A percentile compares a stretch with the other conserved stretches of the same genome.
phyloP scores from a whole-genome alignment of 2,329 filamentous ascomycete species.

The Karstenula rhodostoma region DNA sequence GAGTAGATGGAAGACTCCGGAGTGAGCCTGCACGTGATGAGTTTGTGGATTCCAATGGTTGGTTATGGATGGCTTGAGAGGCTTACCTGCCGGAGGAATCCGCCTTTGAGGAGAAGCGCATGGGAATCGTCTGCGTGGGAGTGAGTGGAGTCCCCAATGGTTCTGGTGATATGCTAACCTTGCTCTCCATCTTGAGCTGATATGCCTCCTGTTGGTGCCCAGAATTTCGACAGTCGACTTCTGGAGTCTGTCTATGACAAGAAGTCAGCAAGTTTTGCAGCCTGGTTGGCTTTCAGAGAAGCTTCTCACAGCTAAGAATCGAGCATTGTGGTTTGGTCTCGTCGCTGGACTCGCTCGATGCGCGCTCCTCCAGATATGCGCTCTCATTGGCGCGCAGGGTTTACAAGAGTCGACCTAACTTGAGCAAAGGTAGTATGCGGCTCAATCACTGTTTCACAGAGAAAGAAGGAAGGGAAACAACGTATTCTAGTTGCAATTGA shows the following conservation, averaged over 20 bases:
- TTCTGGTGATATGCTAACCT: constrained; percentile 20
- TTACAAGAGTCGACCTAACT: background rate
- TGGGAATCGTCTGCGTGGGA: constrained; percentile 48
- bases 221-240: constrained; percentile 75
- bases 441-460: background rate
- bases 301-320: constrained; percentile 51
- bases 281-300: background rate
- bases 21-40: constrained; percentile 69
- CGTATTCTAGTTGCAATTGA: constrained; percentile 15
- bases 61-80: background rate
- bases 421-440: background rate
- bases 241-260: constrained; percentile 62
- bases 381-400: constrained; percentile 34
- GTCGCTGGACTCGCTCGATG: constrained; percentile 21
- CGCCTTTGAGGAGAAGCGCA: constrained; percentile 54
- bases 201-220: constrained; percentile 79
- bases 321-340: constrained; percentile 22
- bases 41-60: constrained; percentile 1
- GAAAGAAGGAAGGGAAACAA: background rate
- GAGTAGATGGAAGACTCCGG: constrained; percentile 91
- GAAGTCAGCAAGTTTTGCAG: constrained; percentile 1
- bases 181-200: constrained; percentile 61
- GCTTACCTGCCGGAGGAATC: constrained; percentile 55
- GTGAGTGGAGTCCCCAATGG: constrained; percentile 13
- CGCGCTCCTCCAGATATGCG: constrained; percentile 33